Conservation (phyloP, 2,329 filamentous ascomycete species). For the Diplocarpon rosae region DNA sequence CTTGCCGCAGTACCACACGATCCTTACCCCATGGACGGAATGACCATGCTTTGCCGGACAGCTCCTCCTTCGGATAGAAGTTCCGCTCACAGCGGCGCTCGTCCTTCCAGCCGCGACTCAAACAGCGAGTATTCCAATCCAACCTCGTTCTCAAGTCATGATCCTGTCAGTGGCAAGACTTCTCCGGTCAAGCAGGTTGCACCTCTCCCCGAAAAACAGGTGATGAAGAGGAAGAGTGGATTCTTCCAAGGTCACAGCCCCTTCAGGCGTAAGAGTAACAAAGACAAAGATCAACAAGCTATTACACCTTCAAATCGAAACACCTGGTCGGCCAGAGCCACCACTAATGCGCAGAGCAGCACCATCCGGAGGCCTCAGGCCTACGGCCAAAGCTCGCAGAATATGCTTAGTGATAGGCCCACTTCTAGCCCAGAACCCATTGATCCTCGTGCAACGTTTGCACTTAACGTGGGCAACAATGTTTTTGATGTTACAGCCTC, state of each 20-base stretch:
- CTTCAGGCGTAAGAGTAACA: constrained; percentile 83
- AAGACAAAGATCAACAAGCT: constrained; percentile 51
- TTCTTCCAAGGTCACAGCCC: constrained; percentile 92
- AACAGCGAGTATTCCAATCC: constrained; percentile 85
- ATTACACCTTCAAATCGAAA: constrained; percentile 37
- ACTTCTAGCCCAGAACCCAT: constrained; percentile 70
- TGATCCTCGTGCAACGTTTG: constrained; percentile 84
- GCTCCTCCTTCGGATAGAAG: constrained; percentile 60
- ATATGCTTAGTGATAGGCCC: constrained; percentile 30
- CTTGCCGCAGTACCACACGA: constrained; percentile 73
- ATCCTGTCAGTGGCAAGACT: constrained; percentile 60
- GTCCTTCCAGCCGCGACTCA: constrained; percentile 77
- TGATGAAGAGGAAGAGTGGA: constrained; percentile 61
- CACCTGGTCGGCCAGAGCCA: constrained; percentile 40
- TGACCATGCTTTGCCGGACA: constrained; percentile 92
- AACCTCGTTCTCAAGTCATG: constrained; percentile 79
- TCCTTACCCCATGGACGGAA: constrained; percentile 86
- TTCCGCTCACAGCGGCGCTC: constrained; percentile 52
- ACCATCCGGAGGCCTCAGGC: constrained; percentile 31
- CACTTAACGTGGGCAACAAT: constrained; percentile 90
- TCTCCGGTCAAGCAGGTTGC: constrained; percentile 59
- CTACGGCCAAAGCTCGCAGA: constrained; percentile 31
- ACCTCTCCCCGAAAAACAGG: constrained; percentile 48
- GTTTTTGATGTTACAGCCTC: constrained; percentile 86
- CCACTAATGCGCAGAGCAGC: constrained; percentile 16